These are phyloP conservation scores for Zymoseptoria brevis DNA, from an alignment of 2,329 filamentous ascomycete species.

Conservation along the genomic window DNA sequence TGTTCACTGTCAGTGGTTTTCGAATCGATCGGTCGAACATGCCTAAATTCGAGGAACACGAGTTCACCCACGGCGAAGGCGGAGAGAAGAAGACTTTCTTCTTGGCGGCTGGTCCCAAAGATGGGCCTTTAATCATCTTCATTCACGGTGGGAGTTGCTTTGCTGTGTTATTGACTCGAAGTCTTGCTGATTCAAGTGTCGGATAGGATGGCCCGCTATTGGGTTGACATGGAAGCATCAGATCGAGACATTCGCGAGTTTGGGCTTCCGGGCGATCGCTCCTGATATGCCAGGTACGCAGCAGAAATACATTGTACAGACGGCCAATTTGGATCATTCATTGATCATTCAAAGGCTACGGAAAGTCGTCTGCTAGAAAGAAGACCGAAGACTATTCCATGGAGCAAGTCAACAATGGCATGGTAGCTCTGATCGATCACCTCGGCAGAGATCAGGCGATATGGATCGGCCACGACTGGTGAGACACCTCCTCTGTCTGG, in stretches of 20 bases:
- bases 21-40: constrained; percentile 3
- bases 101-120: constrained; percentile 20
- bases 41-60: constrained; percentile 15
- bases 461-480: constrained; percentile 34
- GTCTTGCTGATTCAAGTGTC: background rate
- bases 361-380: constrained; percentile 25
- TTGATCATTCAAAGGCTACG: constrained; percentile 23
- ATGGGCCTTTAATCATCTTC: constrained; percentile 24
- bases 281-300: constrained; percentile 27
- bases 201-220: constrained; percentile 29
- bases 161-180: background rate
- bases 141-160: constrained; percentile 16
- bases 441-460: constrained; percentile 34
- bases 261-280: constrained; percentile 23
- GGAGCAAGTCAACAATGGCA: constrained; percentile 22
- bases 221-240: constrained; percentile 31
- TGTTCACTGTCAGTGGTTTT: background rate
- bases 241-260: constrained; percentile 24
- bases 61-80: constrained; percentile 13
- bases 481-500: too few relatives aligned
- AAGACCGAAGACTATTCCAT: constrained; percentile 27
- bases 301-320: background rate
- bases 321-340: background rate
- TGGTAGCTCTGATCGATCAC: constrained; percentile 35
- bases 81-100: constrained; percentile 22